Conservation (phyloP, 768 basidiomycete genomes). For the Leucogyrophana mollusca region DNA sequence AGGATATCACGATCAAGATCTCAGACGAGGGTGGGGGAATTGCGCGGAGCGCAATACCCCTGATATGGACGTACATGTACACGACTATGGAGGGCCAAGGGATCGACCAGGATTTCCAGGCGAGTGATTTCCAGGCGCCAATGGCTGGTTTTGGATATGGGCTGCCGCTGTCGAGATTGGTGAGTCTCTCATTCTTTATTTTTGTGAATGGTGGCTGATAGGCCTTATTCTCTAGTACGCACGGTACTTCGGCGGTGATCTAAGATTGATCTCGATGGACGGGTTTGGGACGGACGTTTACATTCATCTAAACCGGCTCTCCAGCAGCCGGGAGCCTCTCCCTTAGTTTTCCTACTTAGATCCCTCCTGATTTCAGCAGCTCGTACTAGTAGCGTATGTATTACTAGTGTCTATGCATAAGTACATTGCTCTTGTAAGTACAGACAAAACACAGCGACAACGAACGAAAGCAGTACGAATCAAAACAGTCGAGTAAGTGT, state of each 20-base stretch:
- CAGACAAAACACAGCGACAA: not conserved
- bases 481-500: not conserved
- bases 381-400: not conserved
- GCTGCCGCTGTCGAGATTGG: constrained; percentile 86
- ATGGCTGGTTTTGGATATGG: constrained; percentile 99
- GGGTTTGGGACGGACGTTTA: constrained; percentile 97
- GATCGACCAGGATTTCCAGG: constrained; percentile 76
- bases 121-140: constrained; percentile 91
- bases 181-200: constrained; percentile 35
- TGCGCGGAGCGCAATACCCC: constrained; percentile 77
- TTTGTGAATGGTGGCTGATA: not conserved
- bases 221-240: constrained; percentile 62
- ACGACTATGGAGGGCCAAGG: constrained; percentile 76
- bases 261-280: constrained; percentile 96
- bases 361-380: not conserved
- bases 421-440: not conserved
- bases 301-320: constrained; percentile 85
- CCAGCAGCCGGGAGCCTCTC: constrained; percentile 78
- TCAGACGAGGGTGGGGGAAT: constrained; percentile 97
- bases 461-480: not conserved
- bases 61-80: constrained; percentile 99
- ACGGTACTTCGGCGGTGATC: constrained; percentile 91
- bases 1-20: constrained; percentile 99
- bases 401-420: not conserved
- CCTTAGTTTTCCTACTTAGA: too few species aligned